Conservation (phyloP, 371 early-diverging fungal species). For the Mucor racemosus region DNA sequence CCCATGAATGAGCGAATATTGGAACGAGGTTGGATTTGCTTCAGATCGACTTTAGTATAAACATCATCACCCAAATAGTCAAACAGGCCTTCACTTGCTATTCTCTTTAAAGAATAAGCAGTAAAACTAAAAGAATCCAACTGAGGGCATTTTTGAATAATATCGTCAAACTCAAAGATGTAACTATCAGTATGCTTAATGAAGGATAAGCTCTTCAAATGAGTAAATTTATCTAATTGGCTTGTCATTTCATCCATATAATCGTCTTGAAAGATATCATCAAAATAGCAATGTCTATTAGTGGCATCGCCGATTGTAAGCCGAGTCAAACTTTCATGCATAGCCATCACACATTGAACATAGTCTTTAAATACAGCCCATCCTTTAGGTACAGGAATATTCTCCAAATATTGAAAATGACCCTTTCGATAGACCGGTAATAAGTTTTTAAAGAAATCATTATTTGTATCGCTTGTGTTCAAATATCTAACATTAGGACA, state of each 20-base stretch:
- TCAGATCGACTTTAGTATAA: neutral
- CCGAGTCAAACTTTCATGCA: neutral
- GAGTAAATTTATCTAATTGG: neutral
- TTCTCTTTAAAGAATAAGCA: neutral
- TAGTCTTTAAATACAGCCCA: slow-evolving; percentile 1
- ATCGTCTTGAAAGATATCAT: neutral
- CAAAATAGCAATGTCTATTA: neutral
- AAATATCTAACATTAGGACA: neutral
- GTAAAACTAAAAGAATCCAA: neutral
- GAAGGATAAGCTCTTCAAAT: neutral
- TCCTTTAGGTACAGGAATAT: neutral
- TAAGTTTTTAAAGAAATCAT: neutral
- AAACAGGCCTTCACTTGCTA: neutral
- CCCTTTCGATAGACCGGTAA: neutral
- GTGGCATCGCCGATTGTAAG: neutral
- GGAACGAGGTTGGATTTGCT: neutral
- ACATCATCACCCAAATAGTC: neutral
- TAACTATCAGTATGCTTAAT: neutral
- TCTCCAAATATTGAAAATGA: neutral
- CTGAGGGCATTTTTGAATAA: neutral
- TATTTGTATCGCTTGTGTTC: neutral
- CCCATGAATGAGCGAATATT: neutral
- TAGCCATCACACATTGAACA: neutral
- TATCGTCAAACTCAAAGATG: neutral
- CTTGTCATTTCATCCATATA: neutral